These are phyloP conservation scores for Aspergillus japonicus DNA, from an alignment of 2,329 filamentous ascomycete species.

Conservation along the genomic window DNA sequence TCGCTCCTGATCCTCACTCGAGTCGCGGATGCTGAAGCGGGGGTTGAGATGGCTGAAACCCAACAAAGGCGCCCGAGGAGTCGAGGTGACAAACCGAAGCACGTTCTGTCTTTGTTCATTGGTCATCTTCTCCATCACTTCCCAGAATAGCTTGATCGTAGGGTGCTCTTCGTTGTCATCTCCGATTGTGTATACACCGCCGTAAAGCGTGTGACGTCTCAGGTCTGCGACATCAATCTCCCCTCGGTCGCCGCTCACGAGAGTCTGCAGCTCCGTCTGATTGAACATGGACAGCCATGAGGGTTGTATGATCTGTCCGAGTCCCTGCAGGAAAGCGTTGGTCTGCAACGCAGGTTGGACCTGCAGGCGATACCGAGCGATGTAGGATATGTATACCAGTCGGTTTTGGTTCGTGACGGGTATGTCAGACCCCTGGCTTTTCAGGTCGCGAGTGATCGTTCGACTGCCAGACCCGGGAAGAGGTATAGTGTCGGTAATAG, in stretches of 20 bases:
- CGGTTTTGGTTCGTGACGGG: slow-evolving; percentile 89
- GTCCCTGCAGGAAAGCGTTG: slow-evolving; percentile 79
- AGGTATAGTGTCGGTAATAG: slow-evolving; percentile 69
- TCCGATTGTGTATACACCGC: slow-evolving; percentile 85
- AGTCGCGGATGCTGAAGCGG: slow-evolving; percentile 84
- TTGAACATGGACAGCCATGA: slow-evolving; percentile 99
- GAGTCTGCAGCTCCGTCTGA: slow-evolving; percentile 86
- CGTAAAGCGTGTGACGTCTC: slow-evolving; percentile 78
- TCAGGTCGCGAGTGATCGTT: slow-evolving; percentile 71
- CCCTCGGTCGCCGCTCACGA: slow-evolving; percentile 83
- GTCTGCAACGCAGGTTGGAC: slow-evolving; percentile 79
- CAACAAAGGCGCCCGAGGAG: slow-evolving; percentile 81
- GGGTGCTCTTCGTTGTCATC: slow-evolving; percentile 84
- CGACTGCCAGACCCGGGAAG: slow-evolving; percentile 54
- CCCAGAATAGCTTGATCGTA: slow-evolving; percentile 85
- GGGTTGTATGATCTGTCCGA: slow-evolving; percentile 84
- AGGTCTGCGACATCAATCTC: slow-evolving; percentile 87
- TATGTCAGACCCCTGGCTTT: slow-evolving; percentile 71
- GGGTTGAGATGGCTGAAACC: slow-evolving; percentile 86
- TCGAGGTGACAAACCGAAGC: slow-evolving; percentile 93
- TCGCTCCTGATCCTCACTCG: slow-evolving; percentile 70
- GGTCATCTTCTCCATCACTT: slow-evolving; percentile 72
- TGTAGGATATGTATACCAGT: slow-evolving; percentile 88
- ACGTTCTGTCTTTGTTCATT: slow-evolving; percentile 80
- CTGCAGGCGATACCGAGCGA: slow-evolving; percentile 82